Evolutionary conservation across 495 filamentous ascomycete species (phyloP), one percentile per base, ranked within the genome.

Genomic region (Hypoxylon fuscum): DNA sequence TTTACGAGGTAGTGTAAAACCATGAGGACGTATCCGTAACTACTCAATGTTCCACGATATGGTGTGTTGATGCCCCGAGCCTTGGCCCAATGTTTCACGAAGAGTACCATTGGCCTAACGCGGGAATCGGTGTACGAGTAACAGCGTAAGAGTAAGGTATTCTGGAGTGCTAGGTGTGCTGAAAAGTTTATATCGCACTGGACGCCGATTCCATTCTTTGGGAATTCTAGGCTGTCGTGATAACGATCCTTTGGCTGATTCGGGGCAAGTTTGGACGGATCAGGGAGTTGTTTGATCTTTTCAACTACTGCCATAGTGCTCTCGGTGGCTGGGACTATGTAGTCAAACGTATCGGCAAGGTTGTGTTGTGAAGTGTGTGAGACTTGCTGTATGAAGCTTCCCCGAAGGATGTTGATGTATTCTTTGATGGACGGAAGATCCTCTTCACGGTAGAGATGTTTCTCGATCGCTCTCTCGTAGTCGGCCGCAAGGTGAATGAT

Each of bases 1-100:
- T 96, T 94, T 59, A 91, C 80, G 25, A 96, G 86, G 63, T 92
- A 95, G 69, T 96, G 91, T n/a, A 96, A 76, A n/a, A 91, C 87
- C 90, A 96, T 93, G 5, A 96, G 78, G n/a, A 92, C 90, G 72
- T 92, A 96, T 42, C 91, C 91, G 70, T 96, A 96, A 50, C 88
- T 91, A 65, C 88, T 90, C 29, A 96, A 79, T 0, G 90, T 93
- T 46, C 91, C 91, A 35, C 85, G 83, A 68, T 92, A 95, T n/a
- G 89, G 83, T 49, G 81, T 84, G 73, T 95, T 95, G 74, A 96
- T 94, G 53, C 83, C 86, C 38, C 91, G 84, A 27, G 80, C 79
- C 72, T 91, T 93, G 32, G 91, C 89, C 92, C 92, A 96, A 57
- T 84, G 79, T 72, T 96, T 96, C 72, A 96, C 80, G 69, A 94